Percentiles rank a stretch among this genome's conserved stretches.
Evolutionary conservation across 176 grass and related monocot genomes (phyloP).

Genomic region (Oryza nivara): DNA sequence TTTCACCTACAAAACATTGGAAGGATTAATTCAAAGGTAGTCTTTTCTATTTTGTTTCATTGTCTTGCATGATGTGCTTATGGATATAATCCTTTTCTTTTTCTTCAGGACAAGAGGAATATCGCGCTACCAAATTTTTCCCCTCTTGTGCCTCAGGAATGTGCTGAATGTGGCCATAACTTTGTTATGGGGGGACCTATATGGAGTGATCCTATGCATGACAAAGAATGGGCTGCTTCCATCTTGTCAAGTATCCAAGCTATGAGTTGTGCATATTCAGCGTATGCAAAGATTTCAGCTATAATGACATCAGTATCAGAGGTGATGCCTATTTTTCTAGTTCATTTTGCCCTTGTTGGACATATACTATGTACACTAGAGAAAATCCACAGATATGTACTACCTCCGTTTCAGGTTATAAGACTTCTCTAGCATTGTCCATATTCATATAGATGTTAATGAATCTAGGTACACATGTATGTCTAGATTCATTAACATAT

Average conservation of each 20-base stretch:
- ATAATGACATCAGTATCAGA: conserved; percentile 66
- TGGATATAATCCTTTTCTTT: background rate
- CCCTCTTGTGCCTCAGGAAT: conserved; percentile 67
- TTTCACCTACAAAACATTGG: conserved; percentile 82
- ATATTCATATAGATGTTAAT: too few relatives aligned
- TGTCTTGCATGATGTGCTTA: conserved; percentile 29
- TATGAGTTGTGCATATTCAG: conserved; percentile 58
- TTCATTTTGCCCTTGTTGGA: conserved; percentile 2
- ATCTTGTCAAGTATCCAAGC: conserved; percentile 59
- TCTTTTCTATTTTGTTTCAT: conserved; percentile 9
- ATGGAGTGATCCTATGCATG: conserved; percentile 86
- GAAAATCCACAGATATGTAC: background rate
- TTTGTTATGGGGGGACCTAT: conserved; percentile 90
- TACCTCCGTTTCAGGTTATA: too few relatives aligned
- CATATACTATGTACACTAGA: background rate
- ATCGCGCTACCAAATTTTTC: conserved; percentile 66
- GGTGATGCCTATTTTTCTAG: conserved; percentile 36
- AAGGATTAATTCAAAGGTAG: conserved; percentile 68
- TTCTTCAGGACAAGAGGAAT: conserved; percentile 60
- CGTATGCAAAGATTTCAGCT: conserved; percentile 74
- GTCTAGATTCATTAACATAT: too few relatives aligned
- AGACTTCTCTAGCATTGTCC: too few relatives aligned
- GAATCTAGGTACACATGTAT: too few relatives aligned
- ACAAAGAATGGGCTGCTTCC: conserved; percentile 74
- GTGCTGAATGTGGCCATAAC: conserved; percentile 67